Evolutionary conservation across 2,329 filamentous ascomycete genomes (phyloP).

Genomic region (Exophiala xenobiotica): DNA sequence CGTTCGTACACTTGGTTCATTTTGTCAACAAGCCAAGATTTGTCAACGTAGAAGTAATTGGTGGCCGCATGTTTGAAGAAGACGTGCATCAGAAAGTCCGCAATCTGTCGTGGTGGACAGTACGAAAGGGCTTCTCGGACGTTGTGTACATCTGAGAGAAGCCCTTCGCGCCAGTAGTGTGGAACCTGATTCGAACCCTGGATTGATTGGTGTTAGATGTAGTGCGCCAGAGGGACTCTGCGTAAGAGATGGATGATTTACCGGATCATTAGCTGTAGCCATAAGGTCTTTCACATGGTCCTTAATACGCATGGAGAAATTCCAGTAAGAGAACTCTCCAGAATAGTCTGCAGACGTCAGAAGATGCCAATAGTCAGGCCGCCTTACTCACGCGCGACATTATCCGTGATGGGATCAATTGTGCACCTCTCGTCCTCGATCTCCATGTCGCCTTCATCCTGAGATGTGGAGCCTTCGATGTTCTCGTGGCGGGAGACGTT

Average conservation of each 20-base stretch:
- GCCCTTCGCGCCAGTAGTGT: conserved; percentile 44
- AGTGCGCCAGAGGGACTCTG: neutral
- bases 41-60: conserved; percentile 46
- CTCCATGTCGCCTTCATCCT: conserved; percentile 40
- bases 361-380: neutral
- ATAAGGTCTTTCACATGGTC: conserved; percentile 46
- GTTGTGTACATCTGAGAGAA: conserved; percentile 41
- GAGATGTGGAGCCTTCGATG: conserved; percentile 34
- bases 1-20: conserved; percentile 41
- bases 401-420: conserved; percentile 41
- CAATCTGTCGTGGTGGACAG: conserved; percentile 45
- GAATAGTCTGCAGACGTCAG: conserved; percentile 40
- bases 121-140: conserved; percentile 41
- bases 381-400: conserved; percentile 39
- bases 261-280: conserved; percentile 36
- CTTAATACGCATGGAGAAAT: conserved; percentile 45
- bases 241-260: conserved; percentile 6
- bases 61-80: conserved; percentile 47
- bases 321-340: conserved; percentile 47
- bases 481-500: neutral
- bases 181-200: conserved; percentile 28
- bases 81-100: conserved; percentile 43
- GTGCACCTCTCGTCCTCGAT: conserved; percentile 44
- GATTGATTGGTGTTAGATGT: neutral
- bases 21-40: conserved; percentile 42